Base-by-base conservation (phyloP, 2,329 filamentous ascomycete species). In the Orbilia brochopaga region DNA sequence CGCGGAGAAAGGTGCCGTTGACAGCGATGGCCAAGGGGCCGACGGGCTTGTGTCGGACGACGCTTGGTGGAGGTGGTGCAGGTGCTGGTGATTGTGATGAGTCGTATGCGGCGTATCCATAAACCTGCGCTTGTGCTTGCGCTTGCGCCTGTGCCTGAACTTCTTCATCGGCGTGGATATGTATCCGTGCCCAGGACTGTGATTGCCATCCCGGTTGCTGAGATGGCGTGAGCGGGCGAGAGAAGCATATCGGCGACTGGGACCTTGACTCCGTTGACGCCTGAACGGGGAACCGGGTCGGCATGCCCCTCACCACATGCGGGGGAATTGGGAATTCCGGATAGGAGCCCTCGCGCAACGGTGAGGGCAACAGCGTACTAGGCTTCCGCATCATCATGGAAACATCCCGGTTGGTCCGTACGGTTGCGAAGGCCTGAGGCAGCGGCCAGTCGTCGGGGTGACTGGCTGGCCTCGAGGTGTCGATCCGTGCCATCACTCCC, bases 281-380 rank as follows among this genome's bases (percentile, higher is more conserved):
- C 30, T 21, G 24, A 15, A 52, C 40, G 7, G 58, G 58, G 11
- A 60, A 30, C 13, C 59, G 51, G 17, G 30, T 19, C 17, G 59
- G 59, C 23, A 19, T 65, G 32, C 51, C 57, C 46, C 61, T 65
- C 15, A 53, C 40, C 46, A 57, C 48, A n/a, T n/a, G 56, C 10
- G 61, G 52, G 10, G 61, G 61, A 13, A 57, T 17, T 19, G 61
- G 52, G 46, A 65, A 65, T n/a, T 65, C 52, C 23, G 61, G 52
- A n/a, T 53, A 44, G 8, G 54, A 61, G 23, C 59, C 63, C 24
- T 72, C 60, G 17, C 54, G 57, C 46, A 72, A 40, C 2, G 67
- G 67, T 8, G 67, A 72, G 13, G 67, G 67, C 7, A 72, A 55
- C 1, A 72, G 55, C 15, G 54, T 42, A 17, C 67, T 72, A 7